These are phyloP conservation scores for Ganoderma leucocontextum DNA, from an alignment of 1,284 basidiomycete species.

Conservation along the genomic window DNA sequence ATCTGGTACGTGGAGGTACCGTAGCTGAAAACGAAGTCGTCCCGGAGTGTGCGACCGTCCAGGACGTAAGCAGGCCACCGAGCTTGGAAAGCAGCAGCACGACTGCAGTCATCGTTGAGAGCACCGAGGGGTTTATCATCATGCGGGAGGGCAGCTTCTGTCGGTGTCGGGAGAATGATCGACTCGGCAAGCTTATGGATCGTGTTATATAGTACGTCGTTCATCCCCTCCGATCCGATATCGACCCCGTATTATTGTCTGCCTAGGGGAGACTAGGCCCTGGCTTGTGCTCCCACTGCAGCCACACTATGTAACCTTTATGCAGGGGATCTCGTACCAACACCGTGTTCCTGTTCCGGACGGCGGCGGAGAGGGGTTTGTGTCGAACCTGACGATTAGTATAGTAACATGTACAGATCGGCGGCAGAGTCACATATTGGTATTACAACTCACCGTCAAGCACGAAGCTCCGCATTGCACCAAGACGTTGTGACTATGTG, in stretches of 20 bases:
- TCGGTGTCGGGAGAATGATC: neutral
- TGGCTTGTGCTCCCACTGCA: too few species aligned
- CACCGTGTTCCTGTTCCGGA: too few species aligned
- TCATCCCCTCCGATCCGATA: too few species aligned
- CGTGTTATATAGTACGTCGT: too few species aligned
- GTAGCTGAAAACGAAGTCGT: conserved; percentile 6
- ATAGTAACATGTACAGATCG: too few species aligned
- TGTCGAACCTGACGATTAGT: too few species aligned
- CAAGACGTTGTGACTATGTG: neutral
- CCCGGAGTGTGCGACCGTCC: conserved; percentile 3
- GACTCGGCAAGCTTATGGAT: too few species aligned
- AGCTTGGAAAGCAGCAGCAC: conserved; percentile 9
- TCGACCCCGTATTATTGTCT: too few species aligned
- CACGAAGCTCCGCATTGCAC: neutral
- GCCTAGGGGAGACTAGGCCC: too few species aligned
- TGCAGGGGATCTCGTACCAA: too few species aligned
- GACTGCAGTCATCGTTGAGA: neutral
- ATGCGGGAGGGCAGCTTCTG: neutral
- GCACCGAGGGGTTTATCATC: neutral
- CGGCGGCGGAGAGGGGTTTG: too few species aligned
- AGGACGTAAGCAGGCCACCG: conserved; percentile 4
- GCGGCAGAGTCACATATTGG: neutral
- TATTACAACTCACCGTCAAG: neutral
- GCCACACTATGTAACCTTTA: too few species aligned
- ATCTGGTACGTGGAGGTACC: conserved; percentile 56